phyloP scores from a whole-genome alignment of 352 stramenopile species.

The Pythium dissotocum region DNA sequence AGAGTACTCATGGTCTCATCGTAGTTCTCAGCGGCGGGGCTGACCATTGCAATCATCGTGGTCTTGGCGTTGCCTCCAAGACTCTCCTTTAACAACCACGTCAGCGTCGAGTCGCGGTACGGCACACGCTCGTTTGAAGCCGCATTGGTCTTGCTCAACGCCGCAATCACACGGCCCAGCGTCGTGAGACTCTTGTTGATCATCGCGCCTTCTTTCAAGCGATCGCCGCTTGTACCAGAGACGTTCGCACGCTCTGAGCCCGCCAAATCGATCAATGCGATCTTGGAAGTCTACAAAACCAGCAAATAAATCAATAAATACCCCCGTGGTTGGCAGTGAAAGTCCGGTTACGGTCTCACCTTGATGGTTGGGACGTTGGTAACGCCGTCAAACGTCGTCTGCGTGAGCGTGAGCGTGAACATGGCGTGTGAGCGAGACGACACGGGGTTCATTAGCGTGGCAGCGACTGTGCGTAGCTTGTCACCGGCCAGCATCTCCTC shows the following conservation, averaged over 20 bases:
- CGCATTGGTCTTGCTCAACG: constrained; percentile 62
- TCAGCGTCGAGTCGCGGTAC: constrained; percentile 86
- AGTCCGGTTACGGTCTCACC: constrained; percentile 25
- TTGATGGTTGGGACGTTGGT: constrained; percentile 70
- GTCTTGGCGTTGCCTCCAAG: constrained; percentile 86
- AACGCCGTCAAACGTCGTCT: constrained; percentile 63
- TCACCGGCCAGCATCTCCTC: constrained; percentile 88
- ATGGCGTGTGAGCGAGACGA: constrained; percentile 96
- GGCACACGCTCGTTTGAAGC: constrained; percentile 58
- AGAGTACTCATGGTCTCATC: constrained; percentile 87
- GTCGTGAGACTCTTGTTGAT: constrained; percentile 93
- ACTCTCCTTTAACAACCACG: constrained; percentile 87
- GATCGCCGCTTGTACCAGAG: constrained; percentile 81
- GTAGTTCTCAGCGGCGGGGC: constrained; percentile 78
- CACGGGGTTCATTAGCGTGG: constrained; percentile 96
- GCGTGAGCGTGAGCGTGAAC: constrained; percentile 94
- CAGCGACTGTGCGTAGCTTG: constrained; percentile 93
- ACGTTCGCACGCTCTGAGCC: constrained; percentile 81
- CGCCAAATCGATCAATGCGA: constrained; percentile 85
- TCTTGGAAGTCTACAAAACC: constrained; percentile 67
- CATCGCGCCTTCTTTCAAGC: constrained; percentile 90
- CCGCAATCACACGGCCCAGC: constrained; percentile 86
- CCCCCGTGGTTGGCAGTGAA: neutral
- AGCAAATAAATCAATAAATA: neutral
- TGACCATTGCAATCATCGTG: constrained; percentile 89